Conservation (phyloP, 1,284 basidiomycete species). For the Sanguinoderma infundibulare region DNA sequence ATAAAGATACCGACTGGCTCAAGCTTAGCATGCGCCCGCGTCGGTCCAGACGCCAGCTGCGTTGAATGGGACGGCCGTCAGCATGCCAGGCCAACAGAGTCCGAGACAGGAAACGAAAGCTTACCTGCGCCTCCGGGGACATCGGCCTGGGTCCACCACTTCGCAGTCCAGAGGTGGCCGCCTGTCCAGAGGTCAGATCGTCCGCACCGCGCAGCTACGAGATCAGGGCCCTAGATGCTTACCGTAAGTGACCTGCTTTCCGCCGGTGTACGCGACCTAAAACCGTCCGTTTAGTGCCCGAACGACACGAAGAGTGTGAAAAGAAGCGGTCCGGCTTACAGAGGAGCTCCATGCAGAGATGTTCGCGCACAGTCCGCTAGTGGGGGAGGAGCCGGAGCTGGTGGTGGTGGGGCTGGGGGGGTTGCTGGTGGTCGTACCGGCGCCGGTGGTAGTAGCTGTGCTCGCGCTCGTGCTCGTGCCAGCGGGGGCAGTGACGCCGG, state of each 20-base stretch:
- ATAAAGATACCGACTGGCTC: neutral
- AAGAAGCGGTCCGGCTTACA: conserved; percentile 21
- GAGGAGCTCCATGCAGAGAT: conserved; percentile 51
- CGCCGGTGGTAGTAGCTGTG: conserved; percentile 19
- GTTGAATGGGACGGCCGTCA: neutral
- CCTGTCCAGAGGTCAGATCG: conserved; percentile 36
- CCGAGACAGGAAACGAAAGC: conserved; percentile 1
- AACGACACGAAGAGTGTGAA: neutral
- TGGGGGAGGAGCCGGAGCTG: conserved; percentile 36
- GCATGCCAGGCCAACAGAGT: conserved; percentile 15
- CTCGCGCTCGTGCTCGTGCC: conserved; percentile 30
- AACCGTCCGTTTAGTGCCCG: neutral
- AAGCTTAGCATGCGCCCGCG: conserved; percentile 50
- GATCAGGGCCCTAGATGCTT: conserved; percentile 27
- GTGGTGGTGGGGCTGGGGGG: conserved; percentile 32
- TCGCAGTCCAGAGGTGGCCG: conserved; percentile 63
- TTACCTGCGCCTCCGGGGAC: conserved; percentile 54
- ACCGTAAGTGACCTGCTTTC: conserved; percentile 57
- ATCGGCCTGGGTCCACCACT: conserved; percentile 67
- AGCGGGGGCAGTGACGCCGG: conserved; percentile 26
- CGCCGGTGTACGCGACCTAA: conserved; percentile 52
- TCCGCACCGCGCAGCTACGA: conserved; percentile 1
- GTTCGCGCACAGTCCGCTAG: conserved; percentile 43
- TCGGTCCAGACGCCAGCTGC: conserved; percentile 60
- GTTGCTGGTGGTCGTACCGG: neutral